Conservation (phyloP, 2,329 filamentous ascomycete genomes). For the Zymoseptoria crescenta region DNA sequence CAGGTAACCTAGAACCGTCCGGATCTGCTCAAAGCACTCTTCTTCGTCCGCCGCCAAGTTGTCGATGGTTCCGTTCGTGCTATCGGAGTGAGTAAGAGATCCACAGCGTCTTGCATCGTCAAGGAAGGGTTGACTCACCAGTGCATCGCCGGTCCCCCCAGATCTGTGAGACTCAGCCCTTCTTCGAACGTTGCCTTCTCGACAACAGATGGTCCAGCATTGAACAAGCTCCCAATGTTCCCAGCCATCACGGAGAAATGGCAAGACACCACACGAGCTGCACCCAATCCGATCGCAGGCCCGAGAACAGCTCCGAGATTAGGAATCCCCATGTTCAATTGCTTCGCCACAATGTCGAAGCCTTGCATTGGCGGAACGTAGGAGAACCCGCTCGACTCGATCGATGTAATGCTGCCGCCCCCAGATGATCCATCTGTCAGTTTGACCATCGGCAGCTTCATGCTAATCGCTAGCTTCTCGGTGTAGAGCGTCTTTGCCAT, state of each 20-base stretch:
- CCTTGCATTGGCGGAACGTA: conserved; percentile 53
- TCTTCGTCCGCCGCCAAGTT: conserved; percentile 54
- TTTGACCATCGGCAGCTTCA: conserved; percentile 55
- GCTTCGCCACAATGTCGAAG: conserved; percentile 46
- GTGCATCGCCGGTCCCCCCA: conserved; percentile 55
- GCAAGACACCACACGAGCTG: conserved; percentile 53
- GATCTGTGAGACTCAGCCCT: conserved; percentile 49
- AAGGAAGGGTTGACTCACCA: conserved; percentile 22
- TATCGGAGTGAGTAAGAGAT: not conserved
- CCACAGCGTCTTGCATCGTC: not conserved
- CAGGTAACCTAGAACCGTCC: conserved; percentile 49
- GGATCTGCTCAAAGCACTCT: conserved; percentile 55
- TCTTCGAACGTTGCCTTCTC: conserved; percentile 57
- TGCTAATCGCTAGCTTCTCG: conserved; percentile 52
- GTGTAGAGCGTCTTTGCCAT: conserved; percentile 51
- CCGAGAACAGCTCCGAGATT: conserved; percentile 57
- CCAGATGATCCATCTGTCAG: conserved; percentile 57
- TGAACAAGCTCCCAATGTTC: conserved; percentile 55
- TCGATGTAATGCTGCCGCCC: conserved; percentile 55
- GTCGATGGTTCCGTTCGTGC: conserved; percentile 59
- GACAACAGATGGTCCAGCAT: conserved; percentile 57
- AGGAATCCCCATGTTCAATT: conserved; percentile 56
- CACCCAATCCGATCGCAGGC: conserved; percentile 56
- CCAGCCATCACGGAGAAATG: conserved; percentile 61
- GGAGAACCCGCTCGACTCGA: conserved; percentile 47